Conservation (phyloP, 2,329 filamentous ascomycete genomes). For the Penicillium sp. region DNA sequence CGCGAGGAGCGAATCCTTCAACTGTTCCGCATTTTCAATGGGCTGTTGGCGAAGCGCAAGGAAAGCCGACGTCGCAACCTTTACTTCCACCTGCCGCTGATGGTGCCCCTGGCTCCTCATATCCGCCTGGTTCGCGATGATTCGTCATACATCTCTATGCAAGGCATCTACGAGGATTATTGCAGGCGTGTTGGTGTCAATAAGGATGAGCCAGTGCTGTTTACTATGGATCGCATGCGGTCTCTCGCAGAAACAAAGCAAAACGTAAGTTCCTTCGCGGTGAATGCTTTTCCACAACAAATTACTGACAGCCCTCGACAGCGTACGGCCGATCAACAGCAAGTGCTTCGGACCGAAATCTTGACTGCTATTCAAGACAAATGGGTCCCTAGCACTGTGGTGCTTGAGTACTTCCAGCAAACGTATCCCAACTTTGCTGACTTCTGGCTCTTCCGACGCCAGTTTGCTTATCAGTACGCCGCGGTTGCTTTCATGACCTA, state of each 20-base stretch:
- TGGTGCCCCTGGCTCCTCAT: conserved; percentile 92
- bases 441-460: conserved; percentile 97
- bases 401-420: conserved; percentile 85
- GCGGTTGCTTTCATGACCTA: conserved; percentile 98
- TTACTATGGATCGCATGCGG: conserved; percentile 92
- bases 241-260: conserved; percentile 72
- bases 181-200: conserved; percentile 83
- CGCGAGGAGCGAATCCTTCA: conserved; percentile 95
- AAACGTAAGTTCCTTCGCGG: conserved; percentile 40
- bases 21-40: conserved; percentile 96
- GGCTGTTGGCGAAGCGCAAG: conserved; percentile 87
- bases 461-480: conserved; percentile 95
- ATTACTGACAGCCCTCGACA: conserved; percentile 40
- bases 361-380: conserved; percentile 92
- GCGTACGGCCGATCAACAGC: conserved; percentile 66
- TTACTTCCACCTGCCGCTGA: conserved; percentile 93
- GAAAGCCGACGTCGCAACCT: conserved; percentile 91
- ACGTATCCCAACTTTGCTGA: conserved; percentile 88
- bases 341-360: conserved; percentile 82
- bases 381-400: conserved; percentile 81
- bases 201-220: conserved; percentile 94
- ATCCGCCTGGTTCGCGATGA: conserved; percentile 97
- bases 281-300: background rate
- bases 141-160: conserved; percentile 88
- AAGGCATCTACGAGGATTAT: conserved; percentile 95